Base-by-base conservation (phyloP, 345 rosid genomes). In the Linum usitatissimum region DNA sequence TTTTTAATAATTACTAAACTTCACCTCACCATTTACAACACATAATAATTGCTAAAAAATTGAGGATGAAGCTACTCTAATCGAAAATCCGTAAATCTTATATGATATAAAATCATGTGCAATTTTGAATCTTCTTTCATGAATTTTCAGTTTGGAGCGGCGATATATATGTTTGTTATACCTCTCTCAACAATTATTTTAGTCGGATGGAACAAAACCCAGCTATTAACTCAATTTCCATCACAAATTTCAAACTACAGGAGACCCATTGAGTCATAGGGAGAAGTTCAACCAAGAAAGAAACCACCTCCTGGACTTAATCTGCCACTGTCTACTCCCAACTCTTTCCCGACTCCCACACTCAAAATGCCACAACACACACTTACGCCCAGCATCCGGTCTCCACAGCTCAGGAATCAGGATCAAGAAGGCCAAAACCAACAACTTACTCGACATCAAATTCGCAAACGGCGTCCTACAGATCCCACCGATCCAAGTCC, bases 291-390 rank as follows among this genome's bases (percentile, higher is more conserved):
- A 71, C 31, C 79, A 73, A 42, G 90, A 82, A 60, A 78, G 80
- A 12, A 72, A 80, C 66, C 87, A 80, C 61, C 56, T 80, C 9
- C 87, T 80, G 0, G 85, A 79, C 70, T 57, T 84, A 23, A 68
- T 80, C 64, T 71, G 80, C 12, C 80, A 82, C 40, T 80, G 84
- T 59, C 75, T 79, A 21, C 78, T 78, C 60, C 90, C 84, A 2
- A 66, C 77, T 2, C 1, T 20, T 39, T 79, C 73, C 7, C 62
- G 78, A 42, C 55, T 53, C 30, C 59, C 59, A 0, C 40, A 21
- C 40, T 3, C 38, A 21, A 0, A 4, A 3, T n/a, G n/a, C 6
- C 1, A 5, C 61, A 34, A 17, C 31, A 38, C 38, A 49, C 48
- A 61, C 5, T n/a, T 67, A 14, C 51, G 45, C 3, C 55, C 34